phyloP scores from a whole-genome alignment of 148 eudicot genomes.

The Dysphania ambrosioides region DNA sequence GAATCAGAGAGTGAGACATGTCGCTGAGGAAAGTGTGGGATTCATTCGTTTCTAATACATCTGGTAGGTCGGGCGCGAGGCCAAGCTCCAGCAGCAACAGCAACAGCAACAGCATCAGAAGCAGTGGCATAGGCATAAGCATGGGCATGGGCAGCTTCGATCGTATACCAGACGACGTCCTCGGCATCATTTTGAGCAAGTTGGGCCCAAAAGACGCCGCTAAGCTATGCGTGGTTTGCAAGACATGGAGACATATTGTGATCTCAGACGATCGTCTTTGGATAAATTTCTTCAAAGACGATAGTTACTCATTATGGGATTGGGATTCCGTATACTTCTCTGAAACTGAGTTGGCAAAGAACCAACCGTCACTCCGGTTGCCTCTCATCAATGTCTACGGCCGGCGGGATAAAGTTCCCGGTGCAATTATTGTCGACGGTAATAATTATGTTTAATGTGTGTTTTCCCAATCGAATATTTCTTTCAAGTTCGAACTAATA shows the following conservation, averaged over 20 bases:
- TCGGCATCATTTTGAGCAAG: conserved; percentile 44
- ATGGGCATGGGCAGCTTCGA: conserved; percentile 56
- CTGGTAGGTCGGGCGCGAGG: no score
- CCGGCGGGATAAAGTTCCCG: conserved; percentile 62
- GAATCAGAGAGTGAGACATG: neutral
- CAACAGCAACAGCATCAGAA: neutral
- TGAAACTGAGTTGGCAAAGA: conserved; percentile 45
- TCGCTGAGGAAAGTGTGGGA: neutral
- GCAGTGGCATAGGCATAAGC: neutral
- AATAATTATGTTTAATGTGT: no score
- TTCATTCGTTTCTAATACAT: neutral
- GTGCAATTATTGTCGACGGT: conserved; percentile 82
- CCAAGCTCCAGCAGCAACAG: neutral
- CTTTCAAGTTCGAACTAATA: no score
- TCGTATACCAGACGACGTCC: conserved; percentile 53
- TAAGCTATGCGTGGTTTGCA: conserved; percentile 49
- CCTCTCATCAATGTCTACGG: conserved; percentile 65
- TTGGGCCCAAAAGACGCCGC: conserved; percentile 63
- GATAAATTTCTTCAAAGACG: conserved; percentile 56
- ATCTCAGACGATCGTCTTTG: conserved; percentile 60
- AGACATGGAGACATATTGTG: conserved; percentile 44
- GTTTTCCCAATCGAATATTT: no score
- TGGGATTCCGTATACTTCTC: conserved; percentile 71
- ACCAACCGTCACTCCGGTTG: neutral
- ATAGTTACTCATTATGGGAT: conserved; percentile 21